These are phyloP conservation scores for Diaporthe helianthi DNA, from an alignment of 2,329 filamentous ascomycete genomes.

Conservation along the genomic window DNA sequence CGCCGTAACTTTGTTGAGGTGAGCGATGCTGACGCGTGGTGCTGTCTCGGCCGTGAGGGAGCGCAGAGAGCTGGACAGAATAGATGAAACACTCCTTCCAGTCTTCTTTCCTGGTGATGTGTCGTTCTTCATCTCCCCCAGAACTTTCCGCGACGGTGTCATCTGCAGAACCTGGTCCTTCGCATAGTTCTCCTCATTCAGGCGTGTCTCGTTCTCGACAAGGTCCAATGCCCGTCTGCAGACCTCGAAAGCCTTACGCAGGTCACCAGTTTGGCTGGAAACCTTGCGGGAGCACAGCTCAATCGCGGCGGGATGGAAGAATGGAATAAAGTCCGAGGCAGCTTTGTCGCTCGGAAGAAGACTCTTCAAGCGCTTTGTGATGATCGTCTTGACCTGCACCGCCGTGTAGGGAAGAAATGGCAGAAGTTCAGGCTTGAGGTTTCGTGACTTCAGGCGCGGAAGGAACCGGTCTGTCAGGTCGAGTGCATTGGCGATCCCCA, in stretches of 20 bases:
- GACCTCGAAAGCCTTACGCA: conserved; percentile 95
- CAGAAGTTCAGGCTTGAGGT: conserved; percentile 86
- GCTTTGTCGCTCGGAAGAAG: conserved; percentile 67
- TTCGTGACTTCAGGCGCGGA: conserved; percentile 89
- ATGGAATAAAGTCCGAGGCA: conserved; percentile 72
- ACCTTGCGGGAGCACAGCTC: conserved; percentile 95
- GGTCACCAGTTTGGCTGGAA: conserved; percentile 88
- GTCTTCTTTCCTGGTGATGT: conserved; percentile 57
- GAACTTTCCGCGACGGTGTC: conserved; percentile 76
- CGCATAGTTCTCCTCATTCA: conserved; percentile 71
- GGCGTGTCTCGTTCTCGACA: conserved; percentile 82
- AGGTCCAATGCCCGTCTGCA: conserved; percentile 88
- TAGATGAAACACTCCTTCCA: conserved; percentile 52
- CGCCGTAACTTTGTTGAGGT: conserved; percentile 90
- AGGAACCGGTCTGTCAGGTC: conserved; percentile 95
- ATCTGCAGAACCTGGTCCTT: conserved; percentile 63
- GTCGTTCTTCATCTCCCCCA: conserved; percentile 83
- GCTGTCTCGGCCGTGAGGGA: conserved; percentile 77
- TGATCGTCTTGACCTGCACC: conserved; percentile 83
- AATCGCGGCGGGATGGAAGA: conserved; percentile 92
- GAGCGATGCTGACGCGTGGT: conserved; percentile 85
- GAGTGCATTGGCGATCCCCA: conserved; percentile 95
- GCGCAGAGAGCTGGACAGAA: conserved; percentile 62
- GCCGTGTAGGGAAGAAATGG: conserved; percentile 94
- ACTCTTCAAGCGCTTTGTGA: conserved; percentile 81